Conservation (phyloP, 2,329 filamentous ascomycete genomes). For the Cadophora sp. region DNA sequence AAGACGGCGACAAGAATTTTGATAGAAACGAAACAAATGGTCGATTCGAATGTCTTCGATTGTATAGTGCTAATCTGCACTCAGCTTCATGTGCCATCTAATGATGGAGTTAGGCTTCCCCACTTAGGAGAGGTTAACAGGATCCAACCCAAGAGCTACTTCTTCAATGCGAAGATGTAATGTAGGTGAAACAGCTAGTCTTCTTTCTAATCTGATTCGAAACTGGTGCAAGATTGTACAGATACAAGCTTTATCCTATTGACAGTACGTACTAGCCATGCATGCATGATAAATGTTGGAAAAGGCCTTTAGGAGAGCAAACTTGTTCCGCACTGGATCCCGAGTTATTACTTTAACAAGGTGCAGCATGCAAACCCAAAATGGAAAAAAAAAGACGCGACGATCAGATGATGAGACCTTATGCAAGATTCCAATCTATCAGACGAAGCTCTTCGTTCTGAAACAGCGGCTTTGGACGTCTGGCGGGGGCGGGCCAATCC, state of each 20-base stretch:
- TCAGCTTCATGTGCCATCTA: background rate
- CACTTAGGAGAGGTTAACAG: background rate
- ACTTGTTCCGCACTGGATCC: no score
- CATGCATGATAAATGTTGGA: background rate
- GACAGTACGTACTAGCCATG: background rate
- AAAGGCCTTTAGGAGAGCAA: background rate
- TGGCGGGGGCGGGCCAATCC: no score
- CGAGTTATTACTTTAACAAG: background rate
- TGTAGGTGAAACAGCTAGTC: background rate
- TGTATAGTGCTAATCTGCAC: background rate
- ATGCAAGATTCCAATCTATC: background rate
- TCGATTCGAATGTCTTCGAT: background rate
- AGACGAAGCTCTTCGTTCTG: background rate
- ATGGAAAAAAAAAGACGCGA: no score
- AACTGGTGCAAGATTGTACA: background rate
- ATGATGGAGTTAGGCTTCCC: background rate
- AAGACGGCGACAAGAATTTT: background rate
- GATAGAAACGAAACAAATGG: background rate
- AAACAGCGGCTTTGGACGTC: background rate
- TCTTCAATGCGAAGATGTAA: background rate
- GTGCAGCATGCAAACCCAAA: no score
- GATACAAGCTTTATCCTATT: no score
- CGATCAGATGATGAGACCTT: no score
- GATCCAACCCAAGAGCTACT: background rate
- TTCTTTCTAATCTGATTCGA: background rate